phyloP scores from a whole-genome alignment of 2,329 filamentous ascomycete species.

The Phyllosticta paracitricarpa region DNA sequence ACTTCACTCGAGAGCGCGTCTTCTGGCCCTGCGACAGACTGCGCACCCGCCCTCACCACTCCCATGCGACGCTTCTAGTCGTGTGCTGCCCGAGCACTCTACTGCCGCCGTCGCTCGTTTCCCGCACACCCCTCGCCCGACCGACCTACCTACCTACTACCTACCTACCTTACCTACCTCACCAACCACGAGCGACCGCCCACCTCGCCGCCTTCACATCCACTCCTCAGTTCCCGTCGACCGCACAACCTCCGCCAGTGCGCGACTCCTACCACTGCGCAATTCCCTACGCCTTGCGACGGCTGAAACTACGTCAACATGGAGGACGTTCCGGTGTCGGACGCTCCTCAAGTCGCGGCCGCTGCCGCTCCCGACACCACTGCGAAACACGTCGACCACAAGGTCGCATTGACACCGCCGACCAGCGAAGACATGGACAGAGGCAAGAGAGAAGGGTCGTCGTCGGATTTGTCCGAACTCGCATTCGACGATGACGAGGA shows the following conservation, averaged over 20 bases:
- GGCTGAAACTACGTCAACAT: slow-evolving; percentile 1
- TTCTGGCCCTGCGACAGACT: background rate
- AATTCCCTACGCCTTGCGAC: background rate
- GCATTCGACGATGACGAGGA: slow-evolving; percentile 35
- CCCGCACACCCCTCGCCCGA: background rate
- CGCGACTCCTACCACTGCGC: background rate
- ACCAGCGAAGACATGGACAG: slow-evolving; percentile 43
- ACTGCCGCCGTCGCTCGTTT: slow-evolving; percentile 6
- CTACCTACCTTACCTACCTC: background rate
- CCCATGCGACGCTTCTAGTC: slow-evolving; percentile 4
- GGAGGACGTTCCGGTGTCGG: slow-evolving; percentile 5
- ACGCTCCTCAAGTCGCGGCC: slow-evolving; percentile 3
- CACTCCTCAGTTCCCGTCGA: slow-evolving; percentile 4
- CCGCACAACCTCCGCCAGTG: background rate
- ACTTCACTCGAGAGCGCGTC: background rate
- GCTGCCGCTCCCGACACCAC: background rate
- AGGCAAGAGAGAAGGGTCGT: slow-evolving; percentile 34
- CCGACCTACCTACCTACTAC: background rate
- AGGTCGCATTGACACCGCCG: slow-evolving; percentile 39
- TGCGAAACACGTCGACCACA: slow-evolving; percentile 26
- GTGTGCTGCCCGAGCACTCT: slow-evolving; percentile 6
- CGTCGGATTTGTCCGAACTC: slow-evolving; percentile 39
- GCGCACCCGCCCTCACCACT: background rate
- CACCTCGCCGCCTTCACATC: background rate
- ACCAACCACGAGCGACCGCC: background rate